Conservation (phyloP, 2,329 filamentous ascomycete genomes). For the Bipolaris victoriae region DNA sequence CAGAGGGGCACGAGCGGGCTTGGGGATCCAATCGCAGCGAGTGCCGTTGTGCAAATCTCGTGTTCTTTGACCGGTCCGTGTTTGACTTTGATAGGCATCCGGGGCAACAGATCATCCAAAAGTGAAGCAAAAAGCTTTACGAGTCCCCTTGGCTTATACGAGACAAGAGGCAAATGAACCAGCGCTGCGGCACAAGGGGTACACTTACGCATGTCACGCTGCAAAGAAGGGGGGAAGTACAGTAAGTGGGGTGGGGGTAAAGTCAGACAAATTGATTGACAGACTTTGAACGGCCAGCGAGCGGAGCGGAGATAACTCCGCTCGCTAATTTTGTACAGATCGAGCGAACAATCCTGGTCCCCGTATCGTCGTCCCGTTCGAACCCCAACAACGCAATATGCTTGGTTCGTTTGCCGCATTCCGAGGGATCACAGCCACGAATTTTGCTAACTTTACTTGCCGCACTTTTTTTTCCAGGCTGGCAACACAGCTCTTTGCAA, state of each 20-base stretch:
- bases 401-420: background rate
- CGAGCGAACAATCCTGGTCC: background rate
- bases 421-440: background rate
- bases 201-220: background rate
- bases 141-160: no score
- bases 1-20: background rate
- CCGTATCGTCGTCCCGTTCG: background rate
- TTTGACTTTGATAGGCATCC: background rate
- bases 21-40: constrained; percentile 1
- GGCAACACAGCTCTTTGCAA: no score
- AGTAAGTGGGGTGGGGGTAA: constrained; percentile 1
- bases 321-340: background rate
- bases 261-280: background rate
- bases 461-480: no score
- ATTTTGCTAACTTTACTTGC: background rate
- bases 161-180: no score
- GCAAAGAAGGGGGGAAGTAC: background rate
- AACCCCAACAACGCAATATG: background rate
- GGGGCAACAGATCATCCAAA: background rate
- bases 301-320: constrained; percentile 1
- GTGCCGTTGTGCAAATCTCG: background rate
- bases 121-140: background rate
- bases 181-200: no score
- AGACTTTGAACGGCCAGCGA: background rate
- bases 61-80: background rate